Conservation (phyloP, 768 basidiomycete genomes). For the Cubamyces lactineus region DNA sequence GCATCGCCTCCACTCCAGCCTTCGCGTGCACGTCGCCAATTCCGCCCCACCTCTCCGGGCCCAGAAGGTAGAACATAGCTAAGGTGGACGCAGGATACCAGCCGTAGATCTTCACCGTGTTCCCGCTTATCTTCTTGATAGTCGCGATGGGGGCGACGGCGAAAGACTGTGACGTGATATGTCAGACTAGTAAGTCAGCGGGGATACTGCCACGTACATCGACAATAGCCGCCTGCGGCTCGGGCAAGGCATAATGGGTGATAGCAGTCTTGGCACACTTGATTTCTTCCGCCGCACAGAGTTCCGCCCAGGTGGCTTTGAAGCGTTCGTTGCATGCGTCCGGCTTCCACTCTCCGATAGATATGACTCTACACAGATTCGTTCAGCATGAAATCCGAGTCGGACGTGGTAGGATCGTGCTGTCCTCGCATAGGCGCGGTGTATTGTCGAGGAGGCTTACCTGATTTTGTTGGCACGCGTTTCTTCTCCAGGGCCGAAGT, state of each 20-base stretch:
- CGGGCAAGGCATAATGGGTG: background rate
- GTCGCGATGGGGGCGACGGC: background rate
- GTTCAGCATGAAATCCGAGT: background rate
- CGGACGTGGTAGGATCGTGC: background rate
- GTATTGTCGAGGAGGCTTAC: background rate
- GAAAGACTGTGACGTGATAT: conserved; percentile 1
- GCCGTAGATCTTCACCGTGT: conserved; percentile 20
- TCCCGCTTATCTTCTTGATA: conserved; percentile 14
- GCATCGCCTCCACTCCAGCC: conserved; percentile 10
- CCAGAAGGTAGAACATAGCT: conserved; percentile 13
- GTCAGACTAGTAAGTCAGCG: background rate
- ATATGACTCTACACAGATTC: background rate
- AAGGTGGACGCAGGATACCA: conserved; percentile 21
- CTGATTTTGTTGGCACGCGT: background rate
- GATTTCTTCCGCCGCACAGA: background rate
- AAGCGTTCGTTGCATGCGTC: background rate
- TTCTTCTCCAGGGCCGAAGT: conserved; percentile 10
- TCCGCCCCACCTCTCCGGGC: conserved; percentile 21
- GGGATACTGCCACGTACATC: background rate
- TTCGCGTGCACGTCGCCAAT: conserved; percentile 17
- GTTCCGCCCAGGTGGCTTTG: background rate
- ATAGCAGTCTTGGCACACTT: background rate
- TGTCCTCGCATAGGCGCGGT: no score
- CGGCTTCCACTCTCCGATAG: background rate
- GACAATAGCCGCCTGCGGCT: background rate